phyloP scores from a whole-genome alignment of 345 rosid genomes.

The Bruguiera parviflora region DNA sequence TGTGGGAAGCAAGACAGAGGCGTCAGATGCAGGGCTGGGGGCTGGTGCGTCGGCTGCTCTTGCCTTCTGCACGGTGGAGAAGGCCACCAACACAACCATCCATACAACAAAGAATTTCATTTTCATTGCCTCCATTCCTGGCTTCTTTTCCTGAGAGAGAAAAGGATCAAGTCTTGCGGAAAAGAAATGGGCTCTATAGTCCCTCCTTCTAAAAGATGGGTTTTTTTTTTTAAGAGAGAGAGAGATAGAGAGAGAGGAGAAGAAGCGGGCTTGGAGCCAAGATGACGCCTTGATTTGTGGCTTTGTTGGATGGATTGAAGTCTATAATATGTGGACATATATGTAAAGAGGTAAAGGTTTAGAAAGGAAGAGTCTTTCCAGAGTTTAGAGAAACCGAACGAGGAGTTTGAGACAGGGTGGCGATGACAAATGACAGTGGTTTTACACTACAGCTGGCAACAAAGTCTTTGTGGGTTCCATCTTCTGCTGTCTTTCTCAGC shows the following conservation, averaged over 20 bases:
- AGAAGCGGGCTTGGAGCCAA: neutral
- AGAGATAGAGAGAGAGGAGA: neutral
- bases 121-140: slow-evolving; percentile 35
- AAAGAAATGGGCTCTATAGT: neutral
- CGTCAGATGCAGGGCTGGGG: slow-evolving; percentile 42
- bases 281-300: neutral
- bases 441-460: slow-evolving; percentile 18
- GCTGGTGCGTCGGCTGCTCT: slow-evolving; percentile 42
- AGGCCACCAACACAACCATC: slow-evolving; percentile 31
- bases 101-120: slow-evolving; percentile 26
- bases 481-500: slow-evolving; percentile 3
- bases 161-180: neutral
- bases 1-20: slow-evolving; percentile 33
- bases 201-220: slow-evolving; percentile 10
- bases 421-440: slow-evolving; percentile 1
- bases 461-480: neutral
- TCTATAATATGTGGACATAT: neutral
- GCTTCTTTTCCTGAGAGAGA: neutral
- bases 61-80: slow-evolving; percentile 25
- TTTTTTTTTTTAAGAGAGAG: neutral
- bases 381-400: neutral
- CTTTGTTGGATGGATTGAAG: neutral
- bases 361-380: neutral
- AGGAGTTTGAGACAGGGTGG: slow-evolving; percentile 6
- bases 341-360: neutral